Base-by-base conservation (phyloP, 2,329 filamentous ascomycete species). In the Beauveria bassiana region DNA sequence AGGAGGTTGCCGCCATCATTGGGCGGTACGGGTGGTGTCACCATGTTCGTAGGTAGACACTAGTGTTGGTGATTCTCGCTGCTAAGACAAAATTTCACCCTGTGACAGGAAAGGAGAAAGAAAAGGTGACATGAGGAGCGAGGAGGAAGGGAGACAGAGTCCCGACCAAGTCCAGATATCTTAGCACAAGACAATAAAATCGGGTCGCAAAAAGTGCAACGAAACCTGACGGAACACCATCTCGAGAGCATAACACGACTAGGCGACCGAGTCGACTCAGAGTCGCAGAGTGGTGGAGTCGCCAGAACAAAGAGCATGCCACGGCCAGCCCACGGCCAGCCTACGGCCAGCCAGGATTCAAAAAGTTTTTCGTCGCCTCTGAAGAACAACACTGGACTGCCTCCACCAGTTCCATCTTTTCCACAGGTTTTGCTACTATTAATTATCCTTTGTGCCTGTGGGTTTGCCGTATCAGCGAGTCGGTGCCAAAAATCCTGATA, bases 151-250 rank as follows among this genome's bases (percentile, higher is more conserved):
- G 28, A 52, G 34, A 24, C 22, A 57, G 46, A 42, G 34, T 43
- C 45, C 31, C 14, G 34, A 51, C 12, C 58, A 47, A 5, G 28
- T 14, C 18, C 10, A 47, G 49, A 45, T 49, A 58, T 54, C 61
- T 62, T 59, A 47, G 47, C 49, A 49, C 52, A 59, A 62, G 61
- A 62, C 42, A 54, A 42, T 28, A 59, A 62, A 62, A 62, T 43
- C 61, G 61, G 61, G 61, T 59, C 61, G 20, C 46, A 24, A 46
- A 57, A 61, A 54, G 8, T 28, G 56, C 56, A 42, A 52, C 38
- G 47, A 59, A 51, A 43, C 12, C 18, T 47, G 58, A 38, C 40
- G 28, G 58, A 26, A 53, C 18, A 60, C 12, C 24, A 52, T 53
- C 50, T n/a, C 28, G 42, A 54, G 28, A 54, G 58, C 45, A 58